These are phyloP conservation scores for Sugiyamaella americana DNA, from an alignment of 805 yeast genomes.

Conservation along the genomic window DNA sequence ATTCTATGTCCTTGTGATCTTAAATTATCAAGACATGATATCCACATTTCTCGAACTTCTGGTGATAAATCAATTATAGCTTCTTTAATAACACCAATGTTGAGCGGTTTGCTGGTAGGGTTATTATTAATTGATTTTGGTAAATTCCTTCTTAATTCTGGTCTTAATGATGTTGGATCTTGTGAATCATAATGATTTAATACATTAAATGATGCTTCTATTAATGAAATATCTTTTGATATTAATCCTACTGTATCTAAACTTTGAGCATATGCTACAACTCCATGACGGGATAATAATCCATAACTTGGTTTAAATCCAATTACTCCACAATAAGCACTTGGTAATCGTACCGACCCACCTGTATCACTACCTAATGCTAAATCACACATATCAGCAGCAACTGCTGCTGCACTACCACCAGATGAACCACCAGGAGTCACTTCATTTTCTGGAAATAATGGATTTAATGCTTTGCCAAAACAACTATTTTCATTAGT, in stretches of 20 bases:
- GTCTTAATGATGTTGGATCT: slow-evolving; percentile 63
- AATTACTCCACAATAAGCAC: slow-evolving; percentile 71
- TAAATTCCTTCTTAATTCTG: slow-evolving; percentile 16
- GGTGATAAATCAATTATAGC: slow-evolving; percentile 51
- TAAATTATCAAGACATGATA: slow-evolving; percentile 40
- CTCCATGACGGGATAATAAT: slow-evolving; percentile 85
- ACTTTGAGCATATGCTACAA: slow-evolving; percentile 87
- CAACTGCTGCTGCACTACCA: slow-evolving; percentile 91
- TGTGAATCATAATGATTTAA: slow-evolving; percentile 58
- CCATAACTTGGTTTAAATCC: slow-evolving; percentile 97
- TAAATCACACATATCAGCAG: slow-evolving; percentile 61
- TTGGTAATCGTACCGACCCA: slow-evolving; percentile 91
- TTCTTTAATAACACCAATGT: slow-evolving; percentile 72
- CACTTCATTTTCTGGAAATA: slow-evolving; percentile 35
- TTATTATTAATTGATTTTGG: not conserved
- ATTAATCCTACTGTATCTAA: slow-evolving; percentile 90
- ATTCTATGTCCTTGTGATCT: slow-evolving; percentile 47
- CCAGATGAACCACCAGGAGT: slow-evolving; percentile 92
- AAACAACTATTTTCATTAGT: slow-evolving; percentile 32
- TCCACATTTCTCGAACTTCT: slow-evolving; percentile 45
- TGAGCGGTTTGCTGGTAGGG: slow-evolving; percentile 26
- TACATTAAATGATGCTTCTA: slow-evolving; percentile 46
- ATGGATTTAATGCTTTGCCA: slow-evolving; percentile 37
- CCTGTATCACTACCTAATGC: slow-evolving; percentile 96
- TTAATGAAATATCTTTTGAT: slow-evolving; percentile 41